A percentile compares a stretch with the other conserved stretches of the same genome.
Conservation (phyloP, 768 basidiomycete species). For the Termitomyces sp. region DNA sequence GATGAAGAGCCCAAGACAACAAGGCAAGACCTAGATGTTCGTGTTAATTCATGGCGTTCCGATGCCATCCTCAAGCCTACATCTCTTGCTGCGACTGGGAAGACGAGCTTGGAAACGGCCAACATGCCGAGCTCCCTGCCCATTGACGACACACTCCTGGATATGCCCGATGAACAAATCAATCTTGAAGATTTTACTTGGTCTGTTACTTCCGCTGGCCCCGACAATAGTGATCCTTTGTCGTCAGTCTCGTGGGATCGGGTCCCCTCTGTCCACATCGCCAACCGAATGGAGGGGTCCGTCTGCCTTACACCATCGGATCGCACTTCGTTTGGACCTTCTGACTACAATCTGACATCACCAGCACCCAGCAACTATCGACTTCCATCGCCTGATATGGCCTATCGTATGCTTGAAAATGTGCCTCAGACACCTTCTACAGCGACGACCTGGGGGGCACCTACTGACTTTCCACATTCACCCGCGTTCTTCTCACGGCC, state of each 20-base stretch:
- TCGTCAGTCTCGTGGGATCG: slow-evolving; percentile 38
- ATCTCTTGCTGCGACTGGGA: slow-evolving; percentile 48
- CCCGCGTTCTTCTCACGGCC: slow-evolving; percentile 26
- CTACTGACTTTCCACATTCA: slow-evolving; percentile 32
- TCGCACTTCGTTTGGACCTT: slow-evolving; percentile 57
- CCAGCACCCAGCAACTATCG: slow-evolving; percentile 33
- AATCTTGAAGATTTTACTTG: slow-evolving; percentile 67
- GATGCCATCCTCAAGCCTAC: slow-evolving; percentile 49
- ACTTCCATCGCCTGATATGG: slow-evolving; percentile 59
- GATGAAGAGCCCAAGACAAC: slow-evolving; percentile 55
- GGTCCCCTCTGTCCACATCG: slow-evolving; percentile 56
- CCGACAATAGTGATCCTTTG: slow-evolving; percentile 41
- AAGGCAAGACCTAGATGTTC: slow-evolving; percentile 50
- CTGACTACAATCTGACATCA: slow-evolving; percentile 43
- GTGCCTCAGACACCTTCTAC: slow-evolving; percentile 50
- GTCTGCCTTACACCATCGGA: slow-evolving; percentile 53
- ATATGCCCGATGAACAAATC: slow-evolving; percentile 39
- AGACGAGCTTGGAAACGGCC: slow-evolving; percentile 49
- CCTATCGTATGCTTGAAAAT: slow-evolving; percentile 53
- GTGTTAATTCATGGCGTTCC: slow-evolving; percentile 68
- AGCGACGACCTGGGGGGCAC: slow-evolving; percentile 46
- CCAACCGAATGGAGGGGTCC: slow-evolving; percentile 52
- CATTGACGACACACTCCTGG: slow-evolving; percentile 30
- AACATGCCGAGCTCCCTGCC: slow-evolving; percentile 47
- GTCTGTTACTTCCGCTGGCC: slow-evolving; percentile 71